phyloP scores from a whole-genome alignment of 164 flowering plant genomes.

The Dillenia turbinata region DNA sequence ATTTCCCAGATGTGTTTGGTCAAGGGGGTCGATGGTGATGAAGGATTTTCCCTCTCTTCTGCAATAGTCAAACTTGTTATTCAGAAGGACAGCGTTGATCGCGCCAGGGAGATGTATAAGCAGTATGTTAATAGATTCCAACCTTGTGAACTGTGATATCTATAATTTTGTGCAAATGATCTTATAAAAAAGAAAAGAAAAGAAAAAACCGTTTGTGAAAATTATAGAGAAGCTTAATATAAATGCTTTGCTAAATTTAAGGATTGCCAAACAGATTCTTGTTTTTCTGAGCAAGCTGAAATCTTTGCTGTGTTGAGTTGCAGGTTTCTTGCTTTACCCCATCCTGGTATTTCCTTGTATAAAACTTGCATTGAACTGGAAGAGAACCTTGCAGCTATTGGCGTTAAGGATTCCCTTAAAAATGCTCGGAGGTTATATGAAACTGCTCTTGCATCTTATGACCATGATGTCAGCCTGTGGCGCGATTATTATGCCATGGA shows the following conservation, averaged over 20 bases:
- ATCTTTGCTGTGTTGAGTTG: not conserved
- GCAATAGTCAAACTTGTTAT: conserved; percentile 52
- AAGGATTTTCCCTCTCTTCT: conserved; percentile 59
- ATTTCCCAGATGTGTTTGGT: conserved; percentile 37
- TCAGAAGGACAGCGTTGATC: conserved; percentile 61
- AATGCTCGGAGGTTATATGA: conserved; percentile 74
- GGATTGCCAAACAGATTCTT: too few relatives aligned
- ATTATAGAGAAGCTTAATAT: too few relatives aligned
- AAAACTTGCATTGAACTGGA: conserved; percentile 78
- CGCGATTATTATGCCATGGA: conserved; percentile 67
- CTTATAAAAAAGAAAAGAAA: too few relatives aligned
- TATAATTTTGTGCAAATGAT: not conserved
- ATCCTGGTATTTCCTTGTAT: conserved; percentile 60
- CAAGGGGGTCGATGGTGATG: conserved; percentile 48
- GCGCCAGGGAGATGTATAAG: conserved; percentile 63
- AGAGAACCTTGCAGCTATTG: conserved; percentile 54
- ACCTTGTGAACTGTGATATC: not conserved
- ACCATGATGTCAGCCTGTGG: conserved; percentile 67
- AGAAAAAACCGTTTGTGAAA: too few relatives aligned
- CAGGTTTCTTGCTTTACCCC: conserved; percentile 78
- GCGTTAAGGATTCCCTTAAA: conserved; percentile 48
- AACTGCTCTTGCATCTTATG: conserved; percentile 63
- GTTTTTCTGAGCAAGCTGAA: too few relatives aligned
- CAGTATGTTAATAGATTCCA: conserved; percentile 37
- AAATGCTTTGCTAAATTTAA: too few relatives aligned